phyloP scores from a whole-genome alignment of 768 basidiomycete genomes.

The Mycena rebaudengoi region DNA sequence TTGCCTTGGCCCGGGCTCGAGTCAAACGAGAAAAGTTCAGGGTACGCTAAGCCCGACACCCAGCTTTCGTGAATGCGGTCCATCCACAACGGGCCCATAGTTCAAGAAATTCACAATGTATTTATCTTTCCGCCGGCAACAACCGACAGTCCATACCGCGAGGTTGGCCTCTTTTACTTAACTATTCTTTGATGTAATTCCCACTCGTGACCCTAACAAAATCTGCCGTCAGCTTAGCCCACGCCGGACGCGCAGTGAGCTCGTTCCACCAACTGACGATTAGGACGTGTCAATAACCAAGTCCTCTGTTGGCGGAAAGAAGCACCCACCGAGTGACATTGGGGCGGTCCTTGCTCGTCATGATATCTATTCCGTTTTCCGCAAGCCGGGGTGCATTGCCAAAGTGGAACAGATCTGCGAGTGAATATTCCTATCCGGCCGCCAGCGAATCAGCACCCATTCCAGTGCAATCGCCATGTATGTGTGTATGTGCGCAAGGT shows the following conservation, averaged over 20 bases:
- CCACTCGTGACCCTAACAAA: background rate
- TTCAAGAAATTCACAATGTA: background rate
- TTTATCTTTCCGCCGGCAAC: background rate
- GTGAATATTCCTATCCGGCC: conserved; percentile 48
- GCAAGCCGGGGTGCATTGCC: conserved; percentile 43
- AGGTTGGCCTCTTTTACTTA: conserved; percentile 8
- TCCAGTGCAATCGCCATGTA: background rate
- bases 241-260: conserved; percentile 55
- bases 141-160: background rate
- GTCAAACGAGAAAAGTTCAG: background rate
- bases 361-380: conserved; percentile 35
- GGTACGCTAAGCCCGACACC: background rate
- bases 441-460: conserved; percentile 45
- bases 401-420: conserved; percentile 57
- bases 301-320: background rate
- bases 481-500: background rate
- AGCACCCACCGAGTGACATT: conserved; percentile 53
- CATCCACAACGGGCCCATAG: background rate
- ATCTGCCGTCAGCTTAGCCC: conserved; percentile 47
- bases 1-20: background rate
- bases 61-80: background rate
- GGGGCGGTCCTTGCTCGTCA: conserved; percentile 41
- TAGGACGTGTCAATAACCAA: background rate
- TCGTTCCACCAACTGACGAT: conserved; percentile 60
- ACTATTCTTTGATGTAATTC: conserved; percentile 9